Base-by-base conservation (phyloP, 495 filamentous ascomycete species). In the Xylaria curta region DNA sequence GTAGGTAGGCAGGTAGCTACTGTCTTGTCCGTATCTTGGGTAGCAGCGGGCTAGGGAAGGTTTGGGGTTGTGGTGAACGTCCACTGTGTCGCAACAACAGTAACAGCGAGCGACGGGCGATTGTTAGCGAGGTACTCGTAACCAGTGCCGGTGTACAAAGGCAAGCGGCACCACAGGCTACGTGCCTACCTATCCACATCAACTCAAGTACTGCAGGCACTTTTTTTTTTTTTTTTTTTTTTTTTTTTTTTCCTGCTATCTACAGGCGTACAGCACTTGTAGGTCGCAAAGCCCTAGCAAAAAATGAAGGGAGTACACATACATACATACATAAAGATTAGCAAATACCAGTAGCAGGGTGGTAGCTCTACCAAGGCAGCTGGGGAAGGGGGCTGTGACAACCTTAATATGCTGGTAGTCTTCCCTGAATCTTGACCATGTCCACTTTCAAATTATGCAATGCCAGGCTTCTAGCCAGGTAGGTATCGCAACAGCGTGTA, bases 71-170 rank as follows among this genome's bases (percentile, higher is more conserved):
- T 59, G 66, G 26, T 51, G 42, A 61, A 60, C 21, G 59, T 63
- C 28, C 4, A n/a, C 10, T 28, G 44, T 38, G 46, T 51, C 65
- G 65, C 47, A 19, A 44, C 21, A 38, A 36, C 65, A 44, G 65
- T 33, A 38, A 63, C 19, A 53, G 59, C 15, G 42, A 56, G 47
- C 26, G 68, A 53, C 31, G 47, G 46, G 66, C 51, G 40, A 58
- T 13, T 68, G 66, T 59, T 68, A 59, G 66, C 66, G 66, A 68
- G 36, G 40, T 33, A 58, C 65, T 63, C n/a, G 60, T 44, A 28
- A 56, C 65, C 19, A 28, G 49, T 9, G 21, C 47, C 36, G 47
- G 47, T 42, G 47, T 42, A 56, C 49, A 56, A 19, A 12, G 19
- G 60, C 42, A 33, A 31, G 62, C 31, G 47, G 47, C 19, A 53